phyloP scores from a whole-genome alignment of 768 basidiomycete species.

The Lyophyllum decastes region DNA sequence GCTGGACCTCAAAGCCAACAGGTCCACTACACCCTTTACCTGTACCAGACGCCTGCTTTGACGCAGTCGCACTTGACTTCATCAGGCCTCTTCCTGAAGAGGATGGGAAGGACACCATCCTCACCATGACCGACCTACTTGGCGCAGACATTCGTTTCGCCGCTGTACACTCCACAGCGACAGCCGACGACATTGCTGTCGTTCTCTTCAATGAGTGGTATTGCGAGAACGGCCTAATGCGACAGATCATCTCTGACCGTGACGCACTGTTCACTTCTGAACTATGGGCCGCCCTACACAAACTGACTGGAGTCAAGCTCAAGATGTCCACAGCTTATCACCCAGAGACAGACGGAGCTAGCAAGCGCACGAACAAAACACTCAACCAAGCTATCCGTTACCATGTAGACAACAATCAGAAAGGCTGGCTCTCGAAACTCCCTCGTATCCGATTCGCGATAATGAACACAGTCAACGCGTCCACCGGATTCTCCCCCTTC shows the following conservation, averaged over 20 bases:
- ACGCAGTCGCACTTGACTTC: constrained; percentile 31
- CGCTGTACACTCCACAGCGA: not conserved
- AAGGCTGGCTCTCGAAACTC: constrained; percentile 28
- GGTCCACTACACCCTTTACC: constrained; percentile 27
- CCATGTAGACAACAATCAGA: constrained; percentile 30
- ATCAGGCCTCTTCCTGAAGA: constrained; percentile 31
- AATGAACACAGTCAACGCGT: constrained; percentile 33
- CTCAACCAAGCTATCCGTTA: constrained; percentile 29
- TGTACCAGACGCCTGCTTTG: constrained; percentile 24
- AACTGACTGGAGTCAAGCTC: constrained; percentile 27
- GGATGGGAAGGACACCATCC: constrained; percentile 22
- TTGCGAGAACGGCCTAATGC: constrained; percentile 32
- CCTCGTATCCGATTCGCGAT: constrained; percentile 29
- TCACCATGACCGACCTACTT: constrained; percentile 27
- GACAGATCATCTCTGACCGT: constrained; percentile 30
- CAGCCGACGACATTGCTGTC: constrained; percentile 18
- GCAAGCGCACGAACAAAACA: constrained; percentile 35
- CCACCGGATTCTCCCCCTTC: constrained; percentile 33
- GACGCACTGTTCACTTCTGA: constrained; percentile 23
- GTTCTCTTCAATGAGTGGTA: constrained; percentile 31
- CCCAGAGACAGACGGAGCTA: constrained; percentile 38
- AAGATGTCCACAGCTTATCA: constrained; percentile 38
- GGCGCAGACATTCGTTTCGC: constrained; percentile 24
- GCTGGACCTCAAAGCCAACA: constrained; percentile 12
- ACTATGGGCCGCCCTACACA: constrained; percentile 33